Base-by-base conservation (phyloP, 2,329 filamentous ascomycete genomes). In the Claviceps arundinis region DNA sequence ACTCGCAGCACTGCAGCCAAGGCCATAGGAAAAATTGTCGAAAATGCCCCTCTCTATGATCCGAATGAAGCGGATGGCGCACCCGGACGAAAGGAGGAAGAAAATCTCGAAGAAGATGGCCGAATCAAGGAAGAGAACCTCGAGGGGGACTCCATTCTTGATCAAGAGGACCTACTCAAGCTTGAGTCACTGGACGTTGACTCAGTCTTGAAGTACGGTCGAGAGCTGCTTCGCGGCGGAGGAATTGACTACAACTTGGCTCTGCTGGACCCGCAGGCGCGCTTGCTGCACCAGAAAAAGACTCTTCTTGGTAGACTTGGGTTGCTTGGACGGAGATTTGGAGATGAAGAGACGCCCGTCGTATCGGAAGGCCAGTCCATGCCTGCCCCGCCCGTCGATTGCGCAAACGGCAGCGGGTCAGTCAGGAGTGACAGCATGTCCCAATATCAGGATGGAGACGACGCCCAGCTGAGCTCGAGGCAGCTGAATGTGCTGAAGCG, bases 401-500 rank as follows among this genome's bases (percentile, higher is more conserved):
- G 65, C 5, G 57, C 57, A 38, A 66, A 68, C 40, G 64, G 66
- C 14, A 64, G 65, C 37, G 63, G 64, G 14, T 53, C 62, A n/a
- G 50, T 48, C 14, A 63, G 62, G n/a, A 59, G 59, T 44, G 72
- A 74, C 24, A 66, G 66, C 51, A 55, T 66, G n/a, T 50, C 65
- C 30, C 68, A 73, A 26, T 63, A 63, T 22, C 72, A 71, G 52
- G 60, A 69, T 44, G 59, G 73, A 2, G 86, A 88, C 56, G 86
- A 89, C 61, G 69, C 78, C 4, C 82, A 82, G 2, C 74, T 98
- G 50, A 97, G 93, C 70, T 91, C 93, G 55, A 82, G 93, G 43
- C 93, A 98, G 62, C 79, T 96, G 19, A 98, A 98, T 62, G 88
- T 93, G 50, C 72, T 98, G 9, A 97, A 97, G 68, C 81, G 93